Evolutionary conservation across 2,329 filamentous ascomycete genomes (phyloP).

Genomic region (Talaromyces atroroseus): DNA sequence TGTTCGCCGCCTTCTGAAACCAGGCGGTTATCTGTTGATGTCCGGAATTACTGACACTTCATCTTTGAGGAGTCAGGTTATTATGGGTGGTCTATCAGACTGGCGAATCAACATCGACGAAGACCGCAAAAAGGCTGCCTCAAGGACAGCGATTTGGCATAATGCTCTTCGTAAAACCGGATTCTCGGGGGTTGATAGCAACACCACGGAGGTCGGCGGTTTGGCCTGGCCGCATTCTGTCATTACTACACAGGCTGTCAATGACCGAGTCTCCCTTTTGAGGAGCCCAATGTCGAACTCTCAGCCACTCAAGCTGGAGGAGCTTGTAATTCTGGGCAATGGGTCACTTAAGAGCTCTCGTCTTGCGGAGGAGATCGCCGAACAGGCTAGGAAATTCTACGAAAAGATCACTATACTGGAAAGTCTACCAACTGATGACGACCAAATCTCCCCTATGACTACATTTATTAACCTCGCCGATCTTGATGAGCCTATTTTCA

Average conservation of each 20-base stretch:
- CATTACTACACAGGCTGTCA: background rate
- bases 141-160: background rate
- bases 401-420: background rate
- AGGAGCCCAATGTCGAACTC: background rate
- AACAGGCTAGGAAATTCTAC: background rate
- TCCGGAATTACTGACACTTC: slow-evolving; percentile 41
- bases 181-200: slow-evolving; percentile 5
- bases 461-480: slow-evolving; percentile 6
- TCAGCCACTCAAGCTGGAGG: background rate
- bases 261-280: background rate
- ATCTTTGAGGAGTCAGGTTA: background rate
- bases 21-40: slow-evolving; percentile 45
- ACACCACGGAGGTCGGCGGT: background rate
- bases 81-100: slow-evolving; percentile 25
- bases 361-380: background rate
- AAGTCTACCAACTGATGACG: background rate
- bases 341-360: background rate
- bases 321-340: too few relatives aligned
- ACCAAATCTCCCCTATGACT: background rate
- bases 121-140: background rate
- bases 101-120: slow-evolving; percentile 31
- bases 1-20: slow-evolving; percentile 24
- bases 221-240: background rate
- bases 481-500: slow-evolving; percentile 19
- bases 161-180: background rate